Evolutionary conservation across 441 rosid genomes (phyloP).

Genomic region (Adansonia madagascariensis): DNA sequence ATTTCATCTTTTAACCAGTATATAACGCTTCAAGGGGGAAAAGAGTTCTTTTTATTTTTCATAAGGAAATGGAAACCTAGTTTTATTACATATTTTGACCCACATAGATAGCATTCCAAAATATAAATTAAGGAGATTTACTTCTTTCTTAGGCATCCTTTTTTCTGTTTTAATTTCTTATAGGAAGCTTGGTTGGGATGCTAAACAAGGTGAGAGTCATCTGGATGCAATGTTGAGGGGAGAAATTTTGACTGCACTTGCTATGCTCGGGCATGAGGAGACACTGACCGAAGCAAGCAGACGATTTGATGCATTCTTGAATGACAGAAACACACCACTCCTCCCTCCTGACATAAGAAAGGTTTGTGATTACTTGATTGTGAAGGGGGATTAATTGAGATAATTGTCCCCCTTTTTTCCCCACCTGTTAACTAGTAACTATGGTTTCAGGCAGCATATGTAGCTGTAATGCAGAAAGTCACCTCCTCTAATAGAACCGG

Average conservation of each 20-base stretch:
- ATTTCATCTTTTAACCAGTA: too few relatives aligned
- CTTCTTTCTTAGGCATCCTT: background rate
- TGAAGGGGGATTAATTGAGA: background rate
- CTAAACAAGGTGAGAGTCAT: constrained; percentile 89
- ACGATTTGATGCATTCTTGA: constrained; percentile 74
- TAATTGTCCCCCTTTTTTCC: background rate
- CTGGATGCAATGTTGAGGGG: constrained; percentile 93
- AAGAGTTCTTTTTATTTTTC: background rate
- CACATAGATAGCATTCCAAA: background rate
- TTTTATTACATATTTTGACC: background rate
- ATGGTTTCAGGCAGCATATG: constrained; percentile 79
- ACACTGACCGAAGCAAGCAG: constrained; percentile 70
- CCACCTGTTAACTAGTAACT: constrained; percentile 26
- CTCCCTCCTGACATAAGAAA: constrained; percentile 88
- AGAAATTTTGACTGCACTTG: constrained; percentile 81
- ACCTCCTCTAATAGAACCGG: constrained; percentile 64
- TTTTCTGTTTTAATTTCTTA: constrained; percentile 25
- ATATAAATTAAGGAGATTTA: background rate
- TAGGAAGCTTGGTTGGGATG: constrained; percentile 93
- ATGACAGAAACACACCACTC: constrained; percentile 78
- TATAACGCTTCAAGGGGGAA: background rate
- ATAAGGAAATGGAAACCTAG: background rate
- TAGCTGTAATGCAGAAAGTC: constrained; percentile 83
- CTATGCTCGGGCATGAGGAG: constrained; percentile 65
- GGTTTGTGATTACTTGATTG: constrained; percentile 44